Percentiles rank a stretch among this genome's conserved stretches.
Conservation (phyloP, 805 yeast genomes). For the Sugiyamaella mastotermitis region DNA sequence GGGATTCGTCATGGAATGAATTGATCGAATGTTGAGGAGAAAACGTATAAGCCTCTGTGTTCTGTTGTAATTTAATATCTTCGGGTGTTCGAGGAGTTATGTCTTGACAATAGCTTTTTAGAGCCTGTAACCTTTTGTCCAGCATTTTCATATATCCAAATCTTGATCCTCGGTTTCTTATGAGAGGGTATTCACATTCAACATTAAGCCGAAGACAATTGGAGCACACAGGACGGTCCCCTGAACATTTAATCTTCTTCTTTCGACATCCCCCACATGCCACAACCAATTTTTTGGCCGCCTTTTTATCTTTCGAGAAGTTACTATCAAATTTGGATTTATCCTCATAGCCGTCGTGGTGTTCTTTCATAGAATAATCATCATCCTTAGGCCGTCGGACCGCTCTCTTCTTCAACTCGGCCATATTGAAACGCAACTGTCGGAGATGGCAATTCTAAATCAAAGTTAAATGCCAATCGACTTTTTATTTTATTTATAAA, state of each 20-base stretch:
- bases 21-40: background rate
- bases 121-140: constrained; percentile 17
- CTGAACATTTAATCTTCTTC: constrained; percentile 33
- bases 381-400: too few species aligned
- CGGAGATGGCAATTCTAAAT: too few species aligned
- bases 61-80: background rate
- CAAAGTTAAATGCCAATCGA: too few species aligned
- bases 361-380: too few species aligned
- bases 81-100: background rate
- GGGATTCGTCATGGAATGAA: background rate
- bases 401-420: too few species aligned
- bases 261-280: constrained; percentile 33
- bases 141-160: constrained; percentile 31
- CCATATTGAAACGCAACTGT: too few species aligned
- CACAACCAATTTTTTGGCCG: constrained; percentile 30
- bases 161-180: constrained; percentile 32
- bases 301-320: constrained; percentile 14
- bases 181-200: constrained; percentile 31
- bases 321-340: too few species aligned
- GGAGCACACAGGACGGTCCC: constrained; percentile 33
- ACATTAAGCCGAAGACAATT: constrained; percentile 29
- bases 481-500: too few species aligned
- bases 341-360: too few species aligned
- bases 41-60: too few species aligned
- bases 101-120: constrained; percentile 7